Base-by-base conservation (phyloP, 441 rosid genomes). In the Bocquillonia castaneifolia region DNA sequence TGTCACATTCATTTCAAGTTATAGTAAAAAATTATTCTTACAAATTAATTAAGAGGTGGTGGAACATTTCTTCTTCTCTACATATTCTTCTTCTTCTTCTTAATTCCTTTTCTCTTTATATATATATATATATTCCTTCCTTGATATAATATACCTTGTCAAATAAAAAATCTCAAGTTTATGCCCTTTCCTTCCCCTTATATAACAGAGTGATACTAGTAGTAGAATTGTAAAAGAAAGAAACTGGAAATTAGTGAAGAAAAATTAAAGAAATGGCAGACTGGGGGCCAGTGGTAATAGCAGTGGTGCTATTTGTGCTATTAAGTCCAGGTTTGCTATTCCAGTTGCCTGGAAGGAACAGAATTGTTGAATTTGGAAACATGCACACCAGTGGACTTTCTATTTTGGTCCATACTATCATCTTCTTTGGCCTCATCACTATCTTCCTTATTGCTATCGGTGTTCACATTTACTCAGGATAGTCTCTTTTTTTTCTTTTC, bases 311-410 rank as follows among this genome's bases (percentile, higher is more conserved):
- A 57, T 92, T 92, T 85, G 83, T 92, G 74, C 78, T 92, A 45
- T 69, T 92, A 47, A 88, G 93, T n/a, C 96, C 97, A 25, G 96
- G 98, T 8, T 73, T 88, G 73, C 66, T 90, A 59, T 84, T 87
- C 73, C 98, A 92, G 80, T 22, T 92, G 61, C 98, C 96, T 0
- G 89, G 86, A 1, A 88, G 76, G 58, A 57, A 65, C 0, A 79
- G 97, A 60, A 81, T 88, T 48, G 81, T 88, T 1, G 96, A 88
- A 66, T 90, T 93, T 26, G 94, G 96, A 2, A 93, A 86, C 79
- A 82, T 88, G 93, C 78, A 67, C 6, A 92, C 98, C 0, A 90
- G 97, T 66, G 91, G 91, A 60, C 77, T 84, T 6, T 81, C 98
- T 1, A 90, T 93, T 23, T 70, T 90, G 59, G 74, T 91, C 53